phyloP scores from a whole-genome alignment of 257 asterid species.

The Solanum rostratum region DNA sequence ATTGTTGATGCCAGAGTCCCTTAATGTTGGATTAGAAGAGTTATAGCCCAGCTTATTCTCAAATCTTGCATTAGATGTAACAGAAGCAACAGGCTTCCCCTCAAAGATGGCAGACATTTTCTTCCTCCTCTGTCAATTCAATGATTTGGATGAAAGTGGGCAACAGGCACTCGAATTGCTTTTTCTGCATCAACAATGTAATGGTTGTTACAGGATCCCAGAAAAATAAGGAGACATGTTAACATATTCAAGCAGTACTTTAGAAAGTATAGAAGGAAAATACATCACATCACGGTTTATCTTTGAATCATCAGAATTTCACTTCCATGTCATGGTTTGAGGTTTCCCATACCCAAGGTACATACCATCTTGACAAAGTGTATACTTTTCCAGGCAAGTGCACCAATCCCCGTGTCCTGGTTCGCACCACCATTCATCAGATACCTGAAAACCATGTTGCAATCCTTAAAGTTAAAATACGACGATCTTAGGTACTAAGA shows the following conservation, averaged over 20 bases:
- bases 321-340: not conserved
- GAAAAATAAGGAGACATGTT: not conserved
- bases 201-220: not conserved
- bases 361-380: slow-evolving; percentile 85
- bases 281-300: not conserved
- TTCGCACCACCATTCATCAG: slow-evolving; percentile 92
- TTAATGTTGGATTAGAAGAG: slow-evolving; percentile 27
- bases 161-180: slow-evolving; percentile 71
- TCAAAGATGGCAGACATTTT: slow-evolving; percentile 67
- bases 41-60: slow-evolving; percentile 20
- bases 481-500: not conserved
- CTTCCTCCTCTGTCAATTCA: slow-evolving; percentile 77
- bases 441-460: slow-evolving; percentile 37
- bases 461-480: slow-evolving; percentile 3
- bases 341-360: slow-evolving; percentile 62
- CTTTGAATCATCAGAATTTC: not conserved
- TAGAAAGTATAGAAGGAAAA: not conserved
- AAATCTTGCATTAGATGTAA: slow-evolving; percentile 11
- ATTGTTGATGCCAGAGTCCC: slow-evolving; percentile 64
- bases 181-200: slow-evolving; percentile 49
- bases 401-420: slow-evolving; percentile 99
- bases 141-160: slow-evolving; percentile 93
- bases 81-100: slow-evolving; percentile 46
- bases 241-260: not conserved
- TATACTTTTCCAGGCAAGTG: slow-evolving; percentile 87